Evolutionary conservation across 1,284 basidiomycete species (phyloP), one percentile per base, ranked within the genome.

Genomic region (Leccinum pachyderme): DNA sequence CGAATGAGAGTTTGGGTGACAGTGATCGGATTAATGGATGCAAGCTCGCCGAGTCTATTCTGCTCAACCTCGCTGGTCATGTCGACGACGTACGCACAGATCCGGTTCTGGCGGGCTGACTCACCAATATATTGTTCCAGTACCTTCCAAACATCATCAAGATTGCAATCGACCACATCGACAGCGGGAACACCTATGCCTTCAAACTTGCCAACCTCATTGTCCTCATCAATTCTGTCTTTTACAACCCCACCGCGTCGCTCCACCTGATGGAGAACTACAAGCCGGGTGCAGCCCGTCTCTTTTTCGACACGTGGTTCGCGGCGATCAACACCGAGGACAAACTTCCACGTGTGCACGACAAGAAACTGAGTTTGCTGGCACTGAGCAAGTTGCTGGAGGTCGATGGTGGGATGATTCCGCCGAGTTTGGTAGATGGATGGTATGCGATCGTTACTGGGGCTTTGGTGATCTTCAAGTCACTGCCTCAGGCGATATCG

Each of bases 261-360:
- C 78, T 95, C 39, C 84, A 85, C 59, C 72, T 91, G 56, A 87
- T 95, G 77, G 90, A 93, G 66, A 71, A 64, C 22, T 74, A 78
- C 63, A 78, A 78, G 15, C 74, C 83, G 3, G 86, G 84, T 4
- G 72, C 77, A 13, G 81, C 86, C 1, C 82, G 83, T 43, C 64
- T 71, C 15, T 91, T 95, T 77, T 93, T 96, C 67, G 83, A 90
- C 63, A 78, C 78, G 59, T 93, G 91, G 87, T 91, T 92, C 63
- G 80, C 72, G 7, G 81, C 83, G 13, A 88, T 93, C 69, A 83
- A 82, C 54, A 73, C 75, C 48, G 77, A 84, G 24, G 75, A 77
- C 29, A 81, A 79, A 49, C 78, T 94, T 45, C 89, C 89, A 3
- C 81, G 92, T n/a, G 91, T 95, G 37, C 92, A 96, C 69, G 93